A percentile compares a stretch with the other conserved stretches of the same genome.
Evolutionary conservation across 2,329 filamentous ascomycete species (phyloP).

Genomic region (Microsporum audouinii): DNA sequence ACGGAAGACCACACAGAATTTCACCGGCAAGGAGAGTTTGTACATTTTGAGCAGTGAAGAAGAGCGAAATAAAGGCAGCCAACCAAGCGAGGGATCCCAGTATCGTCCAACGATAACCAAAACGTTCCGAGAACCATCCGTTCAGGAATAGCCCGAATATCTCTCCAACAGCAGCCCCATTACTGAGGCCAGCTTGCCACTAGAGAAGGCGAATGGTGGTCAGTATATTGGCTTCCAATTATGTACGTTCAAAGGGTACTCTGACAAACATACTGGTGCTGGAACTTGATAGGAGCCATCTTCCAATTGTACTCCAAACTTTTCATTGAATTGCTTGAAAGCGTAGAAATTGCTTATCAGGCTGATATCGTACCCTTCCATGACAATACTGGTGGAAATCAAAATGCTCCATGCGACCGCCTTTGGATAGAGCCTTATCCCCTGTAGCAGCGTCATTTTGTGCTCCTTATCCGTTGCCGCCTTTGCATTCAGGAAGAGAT

Average conservation of each 20-base stretch:
- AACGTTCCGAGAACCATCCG: constrained; percentile 40
- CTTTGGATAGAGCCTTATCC: constrained; percentile 73
- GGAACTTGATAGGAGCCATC: constrained; percentile 31
- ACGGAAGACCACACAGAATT: constrained; percentile 41
- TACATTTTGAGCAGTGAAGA: constrained; percentile 41
- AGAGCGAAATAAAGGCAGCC: constrained; percentile 39
- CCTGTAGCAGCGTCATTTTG: constrained; percentile 61
- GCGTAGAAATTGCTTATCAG: constrained; percentile 70
- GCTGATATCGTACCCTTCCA: constrained; percentile 81
- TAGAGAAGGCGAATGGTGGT: constrained; percentile 15
- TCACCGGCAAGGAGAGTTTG: constrained; percentile 39
- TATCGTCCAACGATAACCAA: constrained; percentile 43
- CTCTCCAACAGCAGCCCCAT: constrained; percentile 34
- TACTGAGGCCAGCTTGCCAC: constrained; percentile 38
- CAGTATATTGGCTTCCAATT: constrained; percentile 6
- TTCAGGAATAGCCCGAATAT: constrained; percentile 44
- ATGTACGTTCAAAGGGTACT: constrained; percentile 1
- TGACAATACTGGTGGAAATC: constrained; percentile 81
- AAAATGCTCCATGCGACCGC: constrained; percentile 72
- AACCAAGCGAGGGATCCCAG: constrained; percentile 38
- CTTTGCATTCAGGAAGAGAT: constrained; percentile 32
- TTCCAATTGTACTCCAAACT: constrained; percentile 27
- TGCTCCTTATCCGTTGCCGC: constrained; percentile 40
- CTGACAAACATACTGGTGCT: constrained; percentile 24
- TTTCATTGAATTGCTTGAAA: constrained; percentile 31